Evolutionary conservation across 1,284 basidiomycete species (phyloP).

Genomic region (Ceratobasidium sp.): DNA sequence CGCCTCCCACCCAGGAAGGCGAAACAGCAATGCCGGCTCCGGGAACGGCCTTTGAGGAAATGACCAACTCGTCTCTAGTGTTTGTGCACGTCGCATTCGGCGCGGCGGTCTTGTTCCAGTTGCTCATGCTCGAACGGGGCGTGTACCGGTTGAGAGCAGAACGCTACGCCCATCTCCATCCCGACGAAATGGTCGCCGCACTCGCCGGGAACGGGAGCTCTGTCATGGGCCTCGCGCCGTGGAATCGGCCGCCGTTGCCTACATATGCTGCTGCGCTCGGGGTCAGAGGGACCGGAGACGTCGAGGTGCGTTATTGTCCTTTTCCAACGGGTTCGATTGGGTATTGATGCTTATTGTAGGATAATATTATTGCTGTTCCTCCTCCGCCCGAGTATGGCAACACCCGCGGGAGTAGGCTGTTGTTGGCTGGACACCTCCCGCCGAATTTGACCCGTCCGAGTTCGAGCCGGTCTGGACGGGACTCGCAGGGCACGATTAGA

Average conservation of each 20-base stretch:
- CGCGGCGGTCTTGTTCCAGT: constrained; percentile 50
- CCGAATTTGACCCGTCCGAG: not conserved
- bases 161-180: constrained; percentile 64
- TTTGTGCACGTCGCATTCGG: constrained; percentile 48
- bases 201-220: constrained; percentile 43
- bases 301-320: constrained; percentile 63
- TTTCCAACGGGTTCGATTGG: not conserved
- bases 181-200: constrained; percentile 47
- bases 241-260: constrained; percentile 71
- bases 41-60: constrained; percentile 46
- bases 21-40: constrained; percentile 61
- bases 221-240: constrained; percentile 63
- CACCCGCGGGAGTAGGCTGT: constrained; percentile 68
- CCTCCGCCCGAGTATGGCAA: constrained; percentile 76
- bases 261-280: constrained; percentile 73
- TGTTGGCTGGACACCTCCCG: constrained; percentile 55
- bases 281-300: constrained; percentile 75
- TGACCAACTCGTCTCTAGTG: constrained; percentile 50
- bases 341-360: constrained; percentile 10
- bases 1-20: constrained; percentile 45
- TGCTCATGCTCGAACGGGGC: constrained; percentile 68
- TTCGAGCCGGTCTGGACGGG: constrained; percentile 44
- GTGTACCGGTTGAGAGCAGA: constrained; percentile 68
- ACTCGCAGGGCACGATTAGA: constrained; percentile 44
- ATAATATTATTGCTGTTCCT: constrained; percentile 56